These are phyloP conservation scores for Cubamyces sp. DNA, from an alignment of 768 basidiomycete genomes.

Conservation along the genomic window DNA sequence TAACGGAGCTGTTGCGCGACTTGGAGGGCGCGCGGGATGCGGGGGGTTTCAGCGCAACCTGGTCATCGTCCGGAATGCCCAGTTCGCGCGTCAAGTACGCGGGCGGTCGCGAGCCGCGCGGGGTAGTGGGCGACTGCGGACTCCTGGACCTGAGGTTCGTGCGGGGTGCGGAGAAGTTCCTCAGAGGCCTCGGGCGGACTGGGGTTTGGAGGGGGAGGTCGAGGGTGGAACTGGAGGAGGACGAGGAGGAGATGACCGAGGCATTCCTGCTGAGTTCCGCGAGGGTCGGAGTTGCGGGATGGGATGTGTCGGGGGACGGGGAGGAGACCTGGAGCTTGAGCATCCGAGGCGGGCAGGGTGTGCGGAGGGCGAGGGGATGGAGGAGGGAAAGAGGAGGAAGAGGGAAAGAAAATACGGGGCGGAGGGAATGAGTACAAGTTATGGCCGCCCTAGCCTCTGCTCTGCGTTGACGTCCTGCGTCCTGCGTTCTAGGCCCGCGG, in stretches of 20 bases:
- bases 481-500: conserved; percentile 21
- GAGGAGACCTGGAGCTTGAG: conserved; percentile 40
- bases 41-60: conserved; percentile 25
- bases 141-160: conserved; percentile 49
- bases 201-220: conserved; percentile 46
- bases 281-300: conserved; percentile 44
- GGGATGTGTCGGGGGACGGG: conserved; percentile 38
- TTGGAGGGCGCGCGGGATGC: conserved; percentile 38
- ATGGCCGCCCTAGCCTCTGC: conserved; percentile 1
- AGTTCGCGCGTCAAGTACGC: conserved; percentile 64
- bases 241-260: conserved; percentile 72
- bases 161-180: conserved; percentile 64
- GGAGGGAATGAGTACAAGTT: conserved; percentile 18
- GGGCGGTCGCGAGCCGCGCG: conserved; percentile 47
- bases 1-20: conserved; percentile 52
- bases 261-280: conserved; percentile 76
- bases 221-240: conserved; percentile 55
- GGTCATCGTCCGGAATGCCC: conserved; percentile 42
- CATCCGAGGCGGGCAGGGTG: conserved; percentile 35
- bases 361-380: conserved; percentile 9
- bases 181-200: conserved; percentile 53
- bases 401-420: conserved; percentile 4
- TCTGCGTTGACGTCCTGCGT: conserved; percentile 15
- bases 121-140: conserved; percentile 46
- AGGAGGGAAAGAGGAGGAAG: conserved; percentile 16